phyloP scores from a whole-genome alignment of 495 filamentous ascomycete genomes.

The Aspergillus sparsus region DNA sequence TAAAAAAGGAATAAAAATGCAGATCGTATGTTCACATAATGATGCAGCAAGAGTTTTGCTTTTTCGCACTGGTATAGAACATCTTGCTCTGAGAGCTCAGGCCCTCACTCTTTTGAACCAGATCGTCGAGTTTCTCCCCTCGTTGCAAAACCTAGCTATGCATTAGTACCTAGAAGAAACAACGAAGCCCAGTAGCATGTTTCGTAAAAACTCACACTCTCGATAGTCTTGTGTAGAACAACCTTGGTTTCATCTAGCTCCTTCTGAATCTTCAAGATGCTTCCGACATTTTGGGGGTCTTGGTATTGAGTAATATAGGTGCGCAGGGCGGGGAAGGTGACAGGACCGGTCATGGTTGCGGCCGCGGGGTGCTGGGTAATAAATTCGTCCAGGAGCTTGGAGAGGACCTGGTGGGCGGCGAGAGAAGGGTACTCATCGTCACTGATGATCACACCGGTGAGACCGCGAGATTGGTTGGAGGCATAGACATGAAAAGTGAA shows the following conservation, averaged over 20 bases:
- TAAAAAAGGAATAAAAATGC: not conserved
- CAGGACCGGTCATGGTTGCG: conserved; percentile 37
- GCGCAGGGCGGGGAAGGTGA: conserved; percentile 69
- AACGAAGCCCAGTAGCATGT: not conserved
- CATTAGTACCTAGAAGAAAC: not conserved
- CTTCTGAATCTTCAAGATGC: conserved; percentile 92
- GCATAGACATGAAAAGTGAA: conserved; percentile 81
- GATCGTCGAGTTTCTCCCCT: conserved; percentile 82
- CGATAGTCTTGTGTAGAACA: conserved; percentile 84
- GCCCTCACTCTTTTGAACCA: conserved; percentile 86
- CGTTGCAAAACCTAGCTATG: conserved; percentile 67
- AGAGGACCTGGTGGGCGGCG: conserved; percentile 91
- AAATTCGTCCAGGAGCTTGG: conserved; percentile 93
- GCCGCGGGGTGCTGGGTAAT: conserved; percentile 70
- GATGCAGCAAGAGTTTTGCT: conserved; percentile 30
- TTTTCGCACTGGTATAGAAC: conserved; percentile 70
- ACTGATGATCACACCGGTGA: conserved; percentile 85
- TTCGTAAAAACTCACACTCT: conserved; percentile 21
- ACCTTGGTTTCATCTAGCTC: conserved; percentile 99
- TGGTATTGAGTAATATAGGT: conserved; percentile 86
- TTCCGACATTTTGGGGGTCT: conserved; percentile 83
- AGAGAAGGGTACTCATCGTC: conserved; percentile 87
- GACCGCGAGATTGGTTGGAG: conserved; percentile 69
- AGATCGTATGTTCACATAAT: conserved; percentile 23
- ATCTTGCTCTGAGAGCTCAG: conserved; percentile 89